phyloP scores from a whole-genome alignment of 139 green algal species.

The Coelastrella sp. region DNA sequence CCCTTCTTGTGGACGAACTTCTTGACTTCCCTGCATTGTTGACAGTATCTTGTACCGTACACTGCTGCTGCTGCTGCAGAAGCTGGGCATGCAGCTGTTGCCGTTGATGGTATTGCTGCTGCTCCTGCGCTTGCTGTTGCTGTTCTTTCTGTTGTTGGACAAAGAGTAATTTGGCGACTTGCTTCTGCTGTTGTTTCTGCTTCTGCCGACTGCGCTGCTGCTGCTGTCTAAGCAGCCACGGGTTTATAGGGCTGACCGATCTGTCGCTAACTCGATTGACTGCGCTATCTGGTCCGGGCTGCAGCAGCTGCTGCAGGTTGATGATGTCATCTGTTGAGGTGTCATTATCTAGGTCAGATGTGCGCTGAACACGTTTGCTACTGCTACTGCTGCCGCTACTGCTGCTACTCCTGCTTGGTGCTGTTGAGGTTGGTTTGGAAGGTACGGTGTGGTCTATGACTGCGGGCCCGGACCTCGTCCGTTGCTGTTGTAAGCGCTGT shows the following conservation, averaged over 20 bases:
- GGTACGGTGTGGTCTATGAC: too few relatives aligned
- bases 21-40: too few relatives aligned
- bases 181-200: neutral
- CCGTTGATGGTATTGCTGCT: neutral
- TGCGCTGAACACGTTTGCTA: too few relatives aligned
- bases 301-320: neutral
- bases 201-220: neutral
- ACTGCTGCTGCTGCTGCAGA: conserved; percentile 13
- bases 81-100: neutral
- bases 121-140: conserved; percentile 14
- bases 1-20: too few relatives aligned
- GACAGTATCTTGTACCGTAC: too few relatives aligned
- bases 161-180: neutral
- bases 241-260: neutral
- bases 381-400: too few relatives aligned
- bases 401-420: too few relatives aligned
- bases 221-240: neutral
- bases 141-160: neutral
- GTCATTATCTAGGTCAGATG: too few relatives aligned
- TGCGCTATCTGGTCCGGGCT: neutral
- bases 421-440: too few relatives aligned
- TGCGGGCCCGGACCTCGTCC: too few relatives aligned
- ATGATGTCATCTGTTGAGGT: too few relatives aligned
- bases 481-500: neutral
- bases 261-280: neutral